Conservation (phyloP, 257 asterid species). For the Solanum lycopersicoides region DNA sequence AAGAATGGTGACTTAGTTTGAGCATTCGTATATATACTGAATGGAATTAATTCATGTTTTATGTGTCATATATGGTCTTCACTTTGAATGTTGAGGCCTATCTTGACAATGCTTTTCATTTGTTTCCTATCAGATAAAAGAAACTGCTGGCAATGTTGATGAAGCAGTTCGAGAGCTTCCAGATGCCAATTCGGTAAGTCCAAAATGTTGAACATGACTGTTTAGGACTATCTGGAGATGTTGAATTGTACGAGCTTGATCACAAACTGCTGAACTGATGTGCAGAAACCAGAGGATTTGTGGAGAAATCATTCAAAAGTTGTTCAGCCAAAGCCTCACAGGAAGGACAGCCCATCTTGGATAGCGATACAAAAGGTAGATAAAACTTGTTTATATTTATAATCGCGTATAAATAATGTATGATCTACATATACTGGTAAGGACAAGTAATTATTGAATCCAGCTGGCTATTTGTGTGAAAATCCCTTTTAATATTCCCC, state of each 20-base stretch:
- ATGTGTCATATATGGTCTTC: not conserved
- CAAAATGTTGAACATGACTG: not conserved
- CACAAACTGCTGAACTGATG: slow-evolving; percentile 4
- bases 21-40: not conserved
- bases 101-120: not conserved
- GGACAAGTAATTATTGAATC: not conserved
- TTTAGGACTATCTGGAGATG: not conserved
- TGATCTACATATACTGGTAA: not conserved
- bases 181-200: slow-evolving; percentile 78
- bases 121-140: slow-evolving; percentile 51
- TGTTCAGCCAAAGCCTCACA: slow-evolving; percentile 91
- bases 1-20: not conserved
- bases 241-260: not conserved
- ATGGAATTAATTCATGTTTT: not conserved
- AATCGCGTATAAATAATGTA: not conserved
- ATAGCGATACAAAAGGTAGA: slow-evolving; percentile 73
- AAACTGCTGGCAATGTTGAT: slow-evolving; percentile 87
- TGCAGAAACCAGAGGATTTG: slow-evolving; percentile 97
- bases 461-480: not conserved
- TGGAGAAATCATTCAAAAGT: slow-evolving; percentile 86
- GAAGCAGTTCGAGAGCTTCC: slow-evolving; percentile 98
- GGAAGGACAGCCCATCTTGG: slow-evolving; percentile 78
- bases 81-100: not conserved
- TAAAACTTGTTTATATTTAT: not conserved
- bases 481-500: not conserved